phyloP scores from a whole-genome alignment of 805 yeast species.

The Wickerhamiella nectarea region DNA sequence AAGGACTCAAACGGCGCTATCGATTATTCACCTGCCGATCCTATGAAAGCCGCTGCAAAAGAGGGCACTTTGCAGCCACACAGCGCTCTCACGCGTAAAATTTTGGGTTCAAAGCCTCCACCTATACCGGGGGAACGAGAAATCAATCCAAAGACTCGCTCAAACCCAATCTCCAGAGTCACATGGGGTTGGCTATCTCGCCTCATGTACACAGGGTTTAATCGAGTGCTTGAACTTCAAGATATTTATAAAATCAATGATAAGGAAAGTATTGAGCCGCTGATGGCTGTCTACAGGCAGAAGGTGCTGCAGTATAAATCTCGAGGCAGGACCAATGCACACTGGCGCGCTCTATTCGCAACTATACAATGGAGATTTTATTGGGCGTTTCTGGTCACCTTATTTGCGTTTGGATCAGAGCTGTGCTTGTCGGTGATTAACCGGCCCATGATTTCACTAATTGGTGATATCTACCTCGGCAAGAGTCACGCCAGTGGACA shows the following conservation, averaged over 20 bases:
- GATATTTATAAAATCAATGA: constrained; percentile 17
- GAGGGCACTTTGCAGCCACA: constrained; percentile 10
- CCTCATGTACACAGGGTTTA: constrained; percentile 27
- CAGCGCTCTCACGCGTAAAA: constrained; percentile 8
- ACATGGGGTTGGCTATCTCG: constrained; percentile 46
- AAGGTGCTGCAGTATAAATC: constrained; percentile 11
- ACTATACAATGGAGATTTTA: constrained; percentile 16
- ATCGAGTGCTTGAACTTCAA: constrained; percentile 18
- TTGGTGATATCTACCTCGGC: constrained; percentile 13
- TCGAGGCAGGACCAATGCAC: constrained; percentile 7
- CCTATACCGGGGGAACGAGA: constrained; percentile 19
- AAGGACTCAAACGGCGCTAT: too few species aligned
- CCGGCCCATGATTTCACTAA: constrained; percentile 13
- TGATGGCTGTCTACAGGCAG: constrained; percentile 13
- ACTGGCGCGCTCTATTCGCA: constrained; percentile 17
- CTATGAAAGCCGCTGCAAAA: not conserved
- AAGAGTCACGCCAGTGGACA: constrained; percentile 14
- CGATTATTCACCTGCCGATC: not conserved
- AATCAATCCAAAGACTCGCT: constrained; percentile 16
- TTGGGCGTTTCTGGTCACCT: constrained; percentile 4
- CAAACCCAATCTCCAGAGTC: constrained; percentile 30
- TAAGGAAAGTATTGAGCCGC: constrained; percentile 12
- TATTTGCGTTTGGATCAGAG: constrained; percentile 18
- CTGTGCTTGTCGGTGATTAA: constrained; percentile 19
- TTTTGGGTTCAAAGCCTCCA: constrained; percentile 13